Evolutionary conservation across 2,329 filamentous ascomycete species (phyloP).

Genomic region (Emydomyces testavorans): DNA sequence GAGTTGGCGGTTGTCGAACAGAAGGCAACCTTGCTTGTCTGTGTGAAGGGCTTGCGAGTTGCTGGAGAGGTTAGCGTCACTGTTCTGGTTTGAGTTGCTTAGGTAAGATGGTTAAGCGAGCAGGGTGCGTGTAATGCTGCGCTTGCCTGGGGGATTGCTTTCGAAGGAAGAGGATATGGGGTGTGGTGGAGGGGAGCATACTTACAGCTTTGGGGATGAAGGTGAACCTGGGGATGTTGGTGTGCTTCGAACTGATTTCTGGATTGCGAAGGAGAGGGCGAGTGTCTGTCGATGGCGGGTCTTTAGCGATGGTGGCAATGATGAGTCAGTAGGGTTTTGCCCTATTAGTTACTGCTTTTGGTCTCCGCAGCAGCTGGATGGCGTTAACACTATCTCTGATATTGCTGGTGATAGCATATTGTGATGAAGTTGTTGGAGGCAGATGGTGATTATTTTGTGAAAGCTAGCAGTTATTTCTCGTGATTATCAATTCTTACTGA

Average conservation of each 20-base stretch:
- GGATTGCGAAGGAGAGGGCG: neutral
- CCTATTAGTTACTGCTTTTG: constrained; percentile 14
- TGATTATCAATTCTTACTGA: neutral
- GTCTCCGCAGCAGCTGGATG: neutral
- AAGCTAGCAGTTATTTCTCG: no score
- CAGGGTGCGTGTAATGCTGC: neutral
- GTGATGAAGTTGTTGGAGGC: no score
- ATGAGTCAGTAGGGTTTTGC: constrained; percentile 13
- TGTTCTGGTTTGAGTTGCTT: constrained; percentile 1
- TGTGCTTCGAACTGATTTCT: neutral
- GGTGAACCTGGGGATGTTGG: neutral
- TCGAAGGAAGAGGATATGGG: neutral
- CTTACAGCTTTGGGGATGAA: constrained; percentile 3
- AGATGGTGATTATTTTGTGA: no score
- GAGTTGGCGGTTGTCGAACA: constrained; percentile 8
- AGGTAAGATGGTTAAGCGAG: constrained; percentile 11
- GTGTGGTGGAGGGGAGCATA: neutral
- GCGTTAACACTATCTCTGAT: neutral
- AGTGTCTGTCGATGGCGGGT: neutral
- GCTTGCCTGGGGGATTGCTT: neutral
- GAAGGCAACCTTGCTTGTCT: constrained; percentile 1
- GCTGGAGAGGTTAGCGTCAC: constrained; percentile 9
- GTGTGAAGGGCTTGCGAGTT: constrained; percentile 8
- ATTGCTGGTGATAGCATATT: neutral
- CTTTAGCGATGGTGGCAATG: constrained; percentile 1